Percentiles rank a stretch among this genome's conserved stretches.
These are phyloP conservation scores for Ceratocystiopsis brevicomis DNA, from an alignment of 2,329 filamentous ascomycete genomes.

Conservation along the genomic window DNA sequence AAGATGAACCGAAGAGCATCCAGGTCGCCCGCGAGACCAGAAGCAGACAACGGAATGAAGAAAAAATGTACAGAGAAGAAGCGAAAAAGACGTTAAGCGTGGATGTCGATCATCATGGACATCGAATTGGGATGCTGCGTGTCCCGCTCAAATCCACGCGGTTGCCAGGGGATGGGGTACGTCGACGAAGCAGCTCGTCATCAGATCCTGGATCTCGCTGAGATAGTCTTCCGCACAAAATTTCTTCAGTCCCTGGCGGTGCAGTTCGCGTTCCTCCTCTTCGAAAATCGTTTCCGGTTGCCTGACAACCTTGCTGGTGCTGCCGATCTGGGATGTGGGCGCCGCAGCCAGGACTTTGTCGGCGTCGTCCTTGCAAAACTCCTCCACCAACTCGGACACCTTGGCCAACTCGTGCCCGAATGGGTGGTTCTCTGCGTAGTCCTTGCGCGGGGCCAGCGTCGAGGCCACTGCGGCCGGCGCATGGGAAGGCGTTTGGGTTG, in stretches of 20 bases:
- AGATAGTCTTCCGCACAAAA: conserved; percentile 72
- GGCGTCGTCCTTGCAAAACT: conserved; percentile 44
- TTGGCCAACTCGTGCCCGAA: conserved; percentile 83
- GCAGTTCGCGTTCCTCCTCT: conserved; percentile 55
- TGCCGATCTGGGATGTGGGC: too few relatives aligned
- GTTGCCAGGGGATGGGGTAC: conserved; percentile 13
- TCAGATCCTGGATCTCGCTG: conserved; percentile 53
- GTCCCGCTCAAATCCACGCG: conserved; percentile 29
- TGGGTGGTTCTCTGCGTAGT: conserved; percentile 37
- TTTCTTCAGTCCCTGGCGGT: conserved; percentile 48
- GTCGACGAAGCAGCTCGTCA: conserved; percentile 38
- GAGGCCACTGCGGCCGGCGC: not conserved
- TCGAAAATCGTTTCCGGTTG: too few relatives aligned
- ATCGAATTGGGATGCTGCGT: not conserved
- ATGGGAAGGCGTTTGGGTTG: conserved; percentile 19
- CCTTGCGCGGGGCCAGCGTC: conserved; percentile 9
- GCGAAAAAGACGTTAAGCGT: conserved; percentile 1
- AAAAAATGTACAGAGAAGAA: conserved; percentile 8
- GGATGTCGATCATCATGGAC: too few relatives aligned
- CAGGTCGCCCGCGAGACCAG: not conserved
- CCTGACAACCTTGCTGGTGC: conserved; percentile 23
- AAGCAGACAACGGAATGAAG: not conserved
- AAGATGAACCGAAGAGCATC: not conserved
- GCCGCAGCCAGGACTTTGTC: not conserved
- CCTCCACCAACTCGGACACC: conserved; percentile 82